Evolutionary conservation across 257 asterid genomes (phyloP).

Genomic region (Nicotiana noctiflora): DNA sequence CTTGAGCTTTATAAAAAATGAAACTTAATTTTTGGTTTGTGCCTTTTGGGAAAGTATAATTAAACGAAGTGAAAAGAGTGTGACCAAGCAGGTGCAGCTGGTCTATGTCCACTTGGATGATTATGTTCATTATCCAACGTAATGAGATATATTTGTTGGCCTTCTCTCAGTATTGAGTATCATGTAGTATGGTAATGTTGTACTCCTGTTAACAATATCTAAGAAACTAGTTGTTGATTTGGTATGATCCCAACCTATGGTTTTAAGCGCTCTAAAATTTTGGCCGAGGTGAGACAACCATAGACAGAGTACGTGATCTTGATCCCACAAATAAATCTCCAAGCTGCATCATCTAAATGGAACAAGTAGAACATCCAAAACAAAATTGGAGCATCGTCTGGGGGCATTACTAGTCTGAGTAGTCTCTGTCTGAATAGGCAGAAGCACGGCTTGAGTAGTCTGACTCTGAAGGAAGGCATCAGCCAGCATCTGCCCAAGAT

Average conservation of each 20-base stretch:
- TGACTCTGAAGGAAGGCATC: constrained; percentile 20
- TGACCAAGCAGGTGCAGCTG: background rate
- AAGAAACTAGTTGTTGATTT: background rate
- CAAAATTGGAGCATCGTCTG: constrained; percentile 18
- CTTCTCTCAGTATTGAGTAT: background rate
- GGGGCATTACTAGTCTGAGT: constrained; percentile 23
- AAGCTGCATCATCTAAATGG: constrained; percentile 14
- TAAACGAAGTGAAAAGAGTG: background rate
- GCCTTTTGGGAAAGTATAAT: background rate
- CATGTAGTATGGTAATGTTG: background rate
- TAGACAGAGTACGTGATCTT: background rate
- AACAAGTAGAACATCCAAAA: constrained; percentile 10
- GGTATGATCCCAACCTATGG: background rate
- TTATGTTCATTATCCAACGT: background rate
- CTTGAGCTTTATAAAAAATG: background rate
- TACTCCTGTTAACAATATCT: background rate
- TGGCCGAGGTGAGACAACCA: background rate
- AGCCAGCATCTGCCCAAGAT: constrained; percentile 32
- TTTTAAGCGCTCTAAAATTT: background rate
- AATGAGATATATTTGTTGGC: background rate
- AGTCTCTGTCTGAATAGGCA: constrained; percentile 23
- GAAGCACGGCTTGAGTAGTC: constrained; percentile 27
- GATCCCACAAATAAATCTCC: constrained; percentile 1
- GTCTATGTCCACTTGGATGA: background rate
- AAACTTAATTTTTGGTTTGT: background rate